Evolutionary conservation across 2,329 filamentous ascomycete species (phyloP).

Genomic region (Ceratocystis harringtonii): DNA sequence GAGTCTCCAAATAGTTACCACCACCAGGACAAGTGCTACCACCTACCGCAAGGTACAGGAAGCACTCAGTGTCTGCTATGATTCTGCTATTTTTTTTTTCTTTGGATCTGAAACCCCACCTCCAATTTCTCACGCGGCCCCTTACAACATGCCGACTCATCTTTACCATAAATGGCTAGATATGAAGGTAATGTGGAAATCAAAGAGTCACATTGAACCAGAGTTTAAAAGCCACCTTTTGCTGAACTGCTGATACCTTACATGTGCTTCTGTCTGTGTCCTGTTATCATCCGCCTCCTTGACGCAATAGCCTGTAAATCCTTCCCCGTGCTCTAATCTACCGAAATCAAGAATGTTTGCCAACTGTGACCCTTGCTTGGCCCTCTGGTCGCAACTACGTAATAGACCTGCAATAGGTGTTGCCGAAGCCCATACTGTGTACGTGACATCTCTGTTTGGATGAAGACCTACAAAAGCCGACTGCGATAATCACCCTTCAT

Average conservation of each 20-base stretch:
- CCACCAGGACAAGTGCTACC: not conserved
- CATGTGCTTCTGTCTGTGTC: not conserved
- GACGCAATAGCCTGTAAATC: not conserved
- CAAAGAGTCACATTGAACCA: conserved; percentile 1
- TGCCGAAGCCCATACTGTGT: too few relatives aligned
- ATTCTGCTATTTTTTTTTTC: not conserved
- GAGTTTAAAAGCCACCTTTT: not conserved
- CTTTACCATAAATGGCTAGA: not conserved
- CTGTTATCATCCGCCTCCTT: not conserved
- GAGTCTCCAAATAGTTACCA: too few relatives aligned
- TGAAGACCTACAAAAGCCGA: not conserved
- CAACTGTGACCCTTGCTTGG: not conserved
- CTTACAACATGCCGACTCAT: conserved; percentile 1
- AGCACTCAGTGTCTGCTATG: not conserved
- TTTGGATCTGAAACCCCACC: not conserved
- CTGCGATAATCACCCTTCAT: not conserved
- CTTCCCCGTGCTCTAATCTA: not conserved
- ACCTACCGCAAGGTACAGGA: not conserved
- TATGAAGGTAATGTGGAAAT: not conserved
- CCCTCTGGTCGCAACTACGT: not conserved
- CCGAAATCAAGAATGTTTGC: not conserved
- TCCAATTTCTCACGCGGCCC: not conserved
- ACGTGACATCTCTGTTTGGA: not conserved
- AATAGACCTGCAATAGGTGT: too few relatives aligned
- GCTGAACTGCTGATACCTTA: not conserved